Conservation (phyloP, 495 filamentous ascomycete genomes). For the Penicillium bovifimosum region DNA sequence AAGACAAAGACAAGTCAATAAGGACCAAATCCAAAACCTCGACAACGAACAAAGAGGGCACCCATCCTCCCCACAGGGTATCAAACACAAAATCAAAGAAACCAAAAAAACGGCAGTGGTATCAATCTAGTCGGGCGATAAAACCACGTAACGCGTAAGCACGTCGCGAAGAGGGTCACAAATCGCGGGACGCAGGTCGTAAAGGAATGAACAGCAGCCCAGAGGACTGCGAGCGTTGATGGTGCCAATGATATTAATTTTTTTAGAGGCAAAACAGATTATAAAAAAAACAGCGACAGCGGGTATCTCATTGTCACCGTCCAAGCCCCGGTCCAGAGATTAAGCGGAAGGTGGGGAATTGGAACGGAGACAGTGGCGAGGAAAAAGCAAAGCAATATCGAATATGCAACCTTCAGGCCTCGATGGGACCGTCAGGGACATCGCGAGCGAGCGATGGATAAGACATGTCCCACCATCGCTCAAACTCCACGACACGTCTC, state of each 20-base stretch:
- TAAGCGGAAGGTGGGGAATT: not conserved
- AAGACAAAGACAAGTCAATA: slow-evolving; percentile 14
- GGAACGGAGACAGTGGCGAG: slow-evolving; percentile 24
- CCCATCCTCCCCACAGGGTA: slow-evolving; percentile 37
- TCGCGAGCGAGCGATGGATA: slow-evolving; percentile 16
- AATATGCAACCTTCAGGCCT: slow-evolving; percentile 19
- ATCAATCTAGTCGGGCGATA: slow-evolving; percentile 48
- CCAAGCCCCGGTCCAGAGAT: slow-evolving; percentile 2
- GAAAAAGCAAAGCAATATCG: slow-evolving; percentile 25
- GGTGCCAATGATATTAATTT: slow-evolving; percentile 15
- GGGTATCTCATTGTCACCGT: slow-evolving; percentile 32
- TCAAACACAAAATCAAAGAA: slow-evolving; percentile 31
- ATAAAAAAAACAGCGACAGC: slow-evolving; percentile 29
- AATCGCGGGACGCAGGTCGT: slow-evolving; percentile 37
- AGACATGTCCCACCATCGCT: slow-evolving; percentile 41
- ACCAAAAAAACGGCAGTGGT: slow-evolving; percentile 36
- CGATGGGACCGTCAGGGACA: slow-evolving; percentile 11
- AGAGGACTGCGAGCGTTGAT: slow-evolving; percentile 11
- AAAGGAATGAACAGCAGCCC: slow-evolving; percentile 33
- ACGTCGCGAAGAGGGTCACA: slow-evolving; percentile 29
- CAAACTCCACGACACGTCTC: slow-evolving; percentile 34
- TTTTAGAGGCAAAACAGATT: slow-evolving; percentile 13
- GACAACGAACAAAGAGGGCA: slow-evolving; percentile 11
- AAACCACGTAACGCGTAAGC: slow-evolving; percentile 35
- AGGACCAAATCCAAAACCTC: not conserved